Conservation (phyloP, 495 filamentous ascomycete genomes). For the Hypoxylon lenormandii region DNA sequence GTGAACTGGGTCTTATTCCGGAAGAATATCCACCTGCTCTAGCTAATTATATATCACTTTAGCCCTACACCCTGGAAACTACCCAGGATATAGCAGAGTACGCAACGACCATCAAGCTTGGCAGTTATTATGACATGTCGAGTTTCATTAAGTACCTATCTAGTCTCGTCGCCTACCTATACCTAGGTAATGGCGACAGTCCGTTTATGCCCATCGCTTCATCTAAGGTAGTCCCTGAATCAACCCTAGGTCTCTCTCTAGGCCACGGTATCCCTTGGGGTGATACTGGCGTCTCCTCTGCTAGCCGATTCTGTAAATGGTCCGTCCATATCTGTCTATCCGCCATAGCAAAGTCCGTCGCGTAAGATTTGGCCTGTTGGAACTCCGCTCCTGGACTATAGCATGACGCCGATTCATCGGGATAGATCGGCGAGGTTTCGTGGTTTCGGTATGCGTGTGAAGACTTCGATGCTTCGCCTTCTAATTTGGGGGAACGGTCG, state of each 20-base stretch:
- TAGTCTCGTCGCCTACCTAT: too few species aligned
- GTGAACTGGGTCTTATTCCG: too few species aligned
- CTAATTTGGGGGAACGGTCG: background rate
- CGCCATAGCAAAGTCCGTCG: constrained; percentile 21
- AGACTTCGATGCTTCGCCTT: background rate
- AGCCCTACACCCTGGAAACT: too few species aligned
- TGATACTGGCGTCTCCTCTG: background rate
- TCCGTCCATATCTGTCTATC: constrained; percentile 22
- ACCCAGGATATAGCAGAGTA: too few species aligned
- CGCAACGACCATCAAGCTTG: too few species aligned
- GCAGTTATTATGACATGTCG: too few species aligned
- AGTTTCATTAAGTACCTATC: too few species aligned
- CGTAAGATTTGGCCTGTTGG: background rate
- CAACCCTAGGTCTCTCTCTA: background rate
- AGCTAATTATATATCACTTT: too few species aligned
- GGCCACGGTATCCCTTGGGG: background rate
- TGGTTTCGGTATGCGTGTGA: background rate
- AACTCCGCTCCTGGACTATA: background rate
- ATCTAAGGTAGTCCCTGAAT: background rate
- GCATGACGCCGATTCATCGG: constrained; percentile 12
- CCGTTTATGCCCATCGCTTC: too few species aligned
- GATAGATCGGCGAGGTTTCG: background rate
- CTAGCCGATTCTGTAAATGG: background rate
- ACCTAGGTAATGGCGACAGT: too few species aligned
- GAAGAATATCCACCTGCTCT: too few species aligned